phyloP scores from a whole-genome alignment of 2,329 filamentous ascomycete species.

The Erysiphe neolycopersici region DNA sequence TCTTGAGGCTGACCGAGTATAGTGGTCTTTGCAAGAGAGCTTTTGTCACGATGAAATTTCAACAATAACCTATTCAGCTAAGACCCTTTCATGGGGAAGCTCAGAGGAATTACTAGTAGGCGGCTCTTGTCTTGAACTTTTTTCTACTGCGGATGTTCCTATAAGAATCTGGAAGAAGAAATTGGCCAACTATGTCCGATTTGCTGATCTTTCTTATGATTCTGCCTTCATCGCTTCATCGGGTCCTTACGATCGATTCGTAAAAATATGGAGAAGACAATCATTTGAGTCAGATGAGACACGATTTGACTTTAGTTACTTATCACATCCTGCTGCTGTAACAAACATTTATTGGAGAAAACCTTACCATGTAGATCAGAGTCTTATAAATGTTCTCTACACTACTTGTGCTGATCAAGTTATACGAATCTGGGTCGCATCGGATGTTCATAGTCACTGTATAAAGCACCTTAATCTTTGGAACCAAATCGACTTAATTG shows the following conservation, averaged over 20 bases:
- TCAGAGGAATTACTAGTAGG: slow-evolving; percentile 65
- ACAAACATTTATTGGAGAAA: slow-evolving; percentile 67
- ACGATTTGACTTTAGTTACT: slow-evolving; percentile 71
- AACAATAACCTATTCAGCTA: slow-evolving; percentile 14
- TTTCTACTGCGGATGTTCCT: slow-evolving; percentile 22
- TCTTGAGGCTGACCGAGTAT: slow-evolving; percentile 6
- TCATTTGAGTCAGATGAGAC: slow-evolving; percentile 63
- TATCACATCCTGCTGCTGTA: slow-evolving; percentile 60
- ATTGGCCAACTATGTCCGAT: slow-evolving; percentile 46
- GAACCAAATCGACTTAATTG: slow-evolving; percentile 50
- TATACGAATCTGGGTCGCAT: slow-evolving; percentile 60
- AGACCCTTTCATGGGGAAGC: slow-evolving; percentile 62
- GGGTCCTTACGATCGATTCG: slow-evolving; percentile 49
- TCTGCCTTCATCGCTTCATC: slow-evolving; percentile 66
- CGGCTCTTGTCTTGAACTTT: slow-evolving; percentile 42
- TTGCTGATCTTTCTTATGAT: slow-evolving; percentile 62
- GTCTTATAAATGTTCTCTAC: slow-evolving; percentile 66
- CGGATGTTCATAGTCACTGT: slow-evolving; percentile 32
- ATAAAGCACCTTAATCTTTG: slow-evolving; percentile 53
- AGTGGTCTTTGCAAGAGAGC: slow-evolving; percentile 39
- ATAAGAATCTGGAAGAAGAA: slow-evolving; percentile 44
- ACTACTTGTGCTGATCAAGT: slow-evolving; percentile 62
- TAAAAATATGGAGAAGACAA: slow-evolving; percentile 80
- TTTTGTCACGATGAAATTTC: slow-evolving; percentile 22
- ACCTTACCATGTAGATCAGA: slow-evolving; percentile 50